Percentiles rank a stretch among this genome's conserved stretches.
Conservation (phyloP, 768 basidiomycete genomes). For the Amyloporia xantha region DNA sequence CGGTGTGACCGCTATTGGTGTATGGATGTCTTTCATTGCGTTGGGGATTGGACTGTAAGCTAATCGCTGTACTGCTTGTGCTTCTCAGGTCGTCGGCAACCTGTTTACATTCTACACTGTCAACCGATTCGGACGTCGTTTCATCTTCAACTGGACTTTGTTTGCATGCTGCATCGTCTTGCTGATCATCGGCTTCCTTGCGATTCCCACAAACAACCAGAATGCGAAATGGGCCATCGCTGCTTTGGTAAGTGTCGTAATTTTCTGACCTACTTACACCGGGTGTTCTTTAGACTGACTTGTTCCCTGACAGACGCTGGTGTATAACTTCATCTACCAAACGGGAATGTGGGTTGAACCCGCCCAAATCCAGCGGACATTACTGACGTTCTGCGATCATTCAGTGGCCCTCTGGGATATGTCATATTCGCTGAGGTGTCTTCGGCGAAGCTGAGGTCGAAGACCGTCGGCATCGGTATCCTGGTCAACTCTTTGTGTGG, state of each 20-base stretch:
- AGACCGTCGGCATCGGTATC: constrained; percentile 6
- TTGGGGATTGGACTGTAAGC: not conserved
- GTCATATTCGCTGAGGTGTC: constrained; percentile 5
- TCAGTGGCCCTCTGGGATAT: constrained; percentile 3
- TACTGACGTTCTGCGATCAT: not conserved
- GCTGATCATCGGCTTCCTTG: constrained; percentile 3
- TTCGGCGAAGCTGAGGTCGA: constrained; percentile 3
- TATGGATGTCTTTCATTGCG: not conserved
- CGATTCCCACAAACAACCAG: not conserved
- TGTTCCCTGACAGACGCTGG: constrained; percentile 2
- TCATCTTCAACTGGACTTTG: constrained; percentile 6
- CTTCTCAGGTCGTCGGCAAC: constrained; percentile 1
- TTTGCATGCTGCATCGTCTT: constrained; percentile 1
- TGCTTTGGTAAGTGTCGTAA: not conserved
- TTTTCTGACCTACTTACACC: not conserved
- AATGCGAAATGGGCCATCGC: constrained; percentile 3
- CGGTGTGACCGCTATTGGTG: constrained; percentile 4
- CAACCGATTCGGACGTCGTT: constrained; percentile 2
- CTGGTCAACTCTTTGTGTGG: constrained; percentile 3
- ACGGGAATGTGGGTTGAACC: not conserved
- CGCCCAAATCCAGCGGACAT: not conserved
- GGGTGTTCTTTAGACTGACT: too few relatives aligned
- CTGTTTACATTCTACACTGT: constrained; percentile 5
- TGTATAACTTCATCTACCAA: constrained; percentile 6
- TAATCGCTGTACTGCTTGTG: not conserved